A percentile compares a stretch with the other conserved stretches of the same genome.
Conservation (phyloP, 805 yeast genomes). For the Wickerhamomyces strasburgensis region DNA sequence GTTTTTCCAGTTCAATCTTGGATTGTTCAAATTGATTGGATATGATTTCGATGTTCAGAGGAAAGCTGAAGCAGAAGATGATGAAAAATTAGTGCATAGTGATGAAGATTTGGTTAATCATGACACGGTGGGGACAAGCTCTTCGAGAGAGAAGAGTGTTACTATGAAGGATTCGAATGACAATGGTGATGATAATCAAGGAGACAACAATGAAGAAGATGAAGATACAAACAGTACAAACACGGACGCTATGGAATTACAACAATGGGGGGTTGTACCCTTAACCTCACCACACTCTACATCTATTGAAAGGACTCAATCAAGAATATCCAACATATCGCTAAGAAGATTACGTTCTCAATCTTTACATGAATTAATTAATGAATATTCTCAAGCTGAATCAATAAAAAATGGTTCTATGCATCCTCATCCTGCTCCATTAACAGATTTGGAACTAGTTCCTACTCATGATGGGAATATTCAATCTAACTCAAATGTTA, state of each 20-base stretch:
- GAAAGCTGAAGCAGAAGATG: constrained; percentile 2
- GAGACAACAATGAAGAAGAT: constrained; percentile 2
- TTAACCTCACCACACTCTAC: constrained; percentile 6
- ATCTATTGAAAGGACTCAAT: constrained; percentile 10
- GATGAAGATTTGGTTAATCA: constrained; percentile 3
- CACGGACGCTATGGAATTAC: constrained; percentile 1
- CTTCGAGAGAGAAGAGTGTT: neutral
- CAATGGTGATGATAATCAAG: constrained; percentile 1
- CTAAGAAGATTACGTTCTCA: constrained; percentile 25
- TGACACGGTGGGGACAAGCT: too few species aligned
- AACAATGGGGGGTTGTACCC: constrained; percentile 3
- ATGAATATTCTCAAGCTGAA: constrained; percentile 35
- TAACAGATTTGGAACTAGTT: constrained; percentile 18
- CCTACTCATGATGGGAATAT: constrained; percentile 1
- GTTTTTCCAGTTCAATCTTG: constrained; percentile 66
- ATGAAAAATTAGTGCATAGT: constrained; percentile 1
- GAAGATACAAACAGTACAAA: constrained; percentile 1
- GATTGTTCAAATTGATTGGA: constrained; percentile 65
- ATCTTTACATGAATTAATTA: constrained; percentile 40
- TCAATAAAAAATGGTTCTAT: constrained; percentile 12
- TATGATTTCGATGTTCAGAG: constrained; percentile 43
- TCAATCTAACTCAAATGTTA: neutral
- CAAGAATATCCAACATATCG: constrained; percentile 11
- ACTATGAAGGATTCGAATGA: neutral
- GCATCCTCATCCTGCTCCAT: constrained; percentile 17